Evolutionary conservation across 2,329 filamentous ascomycete species (phyloP), one percentile per base, ranked within the genome.

Genomic region (Penicillium sp.): DNA sequence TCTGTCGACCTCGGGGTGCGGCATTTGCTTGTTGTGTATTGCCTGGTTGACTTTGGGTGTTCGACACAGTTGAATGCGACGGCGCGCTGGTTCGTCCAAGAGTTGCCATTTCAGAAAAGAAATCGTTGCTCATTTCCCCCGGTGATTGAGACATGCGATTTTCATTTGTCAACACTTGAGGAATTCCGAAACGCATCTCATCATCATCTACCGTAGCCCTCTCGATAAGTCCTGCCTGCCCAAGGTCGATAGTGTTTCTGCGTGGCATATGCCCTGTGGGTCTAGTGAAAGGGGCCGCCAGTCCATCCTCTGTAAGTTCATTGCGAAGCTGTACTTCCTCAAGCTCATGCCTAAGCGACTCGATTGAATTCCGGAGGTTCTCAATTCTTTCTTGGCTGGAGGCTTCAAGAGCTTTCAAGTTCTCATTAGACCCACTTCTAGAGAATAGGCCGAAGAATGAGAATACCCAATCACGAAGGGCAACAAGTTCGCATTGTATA

Each of bases 121-220:
- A 68, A 23, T 67, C 68, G 37, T 60, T 67, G 26, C 65, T 71
- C 49, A 75, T 69, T 61, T 74, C 70, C 19, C 66, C 66, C n/a
- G 72, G 74, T 4, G 73, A 76, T 46, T 74, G 71, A 34, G 71
- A 70, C 29, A 75, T 69, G 6, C 67, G 72, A 50, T 70, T 64
- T 29, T 74, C 73, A 47, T 73, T 74, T 48, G 66, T 67, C 19
- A 55, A 59, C 19, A 57, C 55, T 48, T 54, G 65, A 36, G 53
- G 59, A 54, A 51, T 55, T 26, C 47, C 53, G 16, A 51, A 9
- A 9, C 43, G 40, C n/a, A 57, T 23, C 24, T 56, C 56, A 14
- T 29, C 18, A 10, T 52, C 54, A 9, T 24, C 44, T 10, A 56
- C 43, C 55, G 52, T 9, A 48, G 21, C 37, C 18, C 48, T 46